phyloP scores from a whole-genome alignment of 352 stramenopile species.

The Globisporangium uncinulatum region DNA sequence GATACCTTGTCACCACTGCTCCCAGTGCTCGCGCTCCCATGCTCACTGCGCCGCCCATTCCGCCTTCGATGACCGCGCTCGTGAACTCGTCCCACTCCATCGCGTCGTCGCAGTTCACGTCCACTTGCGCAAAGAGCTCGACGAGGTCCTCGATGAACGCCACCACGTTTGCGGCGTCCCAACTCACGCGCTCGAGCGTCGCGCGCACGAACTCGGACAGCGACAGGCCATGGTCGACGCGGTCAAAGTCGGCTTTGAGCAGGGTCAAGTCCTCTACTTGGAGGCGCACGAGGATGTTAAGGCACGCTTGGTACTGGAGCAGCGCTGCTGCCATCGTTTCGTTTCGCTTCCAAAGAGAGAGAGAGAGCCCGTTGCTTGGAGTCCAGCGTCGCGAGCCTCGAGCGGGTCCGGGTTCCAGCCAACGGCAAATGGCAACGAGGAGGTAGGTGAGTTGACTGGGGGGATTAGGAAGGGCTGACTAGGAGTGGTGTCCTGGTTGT shows the following conservation, averaged over 20 bases:
- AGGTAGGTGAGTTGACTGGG: no score
- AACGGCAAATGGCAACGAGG: no score
- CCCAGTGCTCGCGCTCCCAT: no score
- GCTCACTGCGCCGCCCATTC: slow-evolving; percentile 32
- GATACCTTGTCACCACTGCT: slow-evolving; percentile 23
- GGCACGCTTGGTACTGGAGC: slow-evolving; percentile 66
- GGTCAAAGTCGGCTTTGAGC: slow-evolving; percentile 69
- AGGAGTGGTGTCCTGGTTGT: no score
- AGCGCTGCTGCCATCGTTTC: slow-evolving; percentile 46
- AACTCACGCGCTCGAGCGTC: slow-evolving; percentile 65
- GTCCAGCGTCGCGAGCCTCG: no score
- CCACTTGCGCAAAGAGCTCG: slow-evolving; percentile 70
- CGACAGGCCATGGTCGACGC: slow-evolving; percentile 38
- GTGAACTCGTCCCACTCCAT: slow-evolving; percentile 87
- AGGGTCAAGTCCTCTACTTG: slow-evolving; percentile 57
- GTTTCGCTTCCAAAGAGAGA: no score
- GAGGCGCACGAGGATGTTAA: slow-evolving; percentile 74
- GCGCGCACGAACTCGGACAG: slow-evolving; percentile 62
- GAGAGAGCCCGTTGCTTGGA: no score
- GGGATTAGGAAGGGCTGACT: no score
- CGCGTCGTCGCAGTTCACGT: slow-evolving; percentile 68
- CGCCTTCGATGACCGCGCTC: slow-evolving; percentile 71
- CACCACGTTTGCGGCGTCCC: slow-evolving; percentile 46
- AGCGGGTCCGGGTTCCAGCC: no score
- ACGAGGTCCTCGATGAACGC: slow-evolving; percentile 69